A percentile compares a stretch with the other conserved stretches of the same genome.
phyloP scores from a whole-genome alignment of 345 rosid genomes.

The Cardamine resedifolia region DNA sequence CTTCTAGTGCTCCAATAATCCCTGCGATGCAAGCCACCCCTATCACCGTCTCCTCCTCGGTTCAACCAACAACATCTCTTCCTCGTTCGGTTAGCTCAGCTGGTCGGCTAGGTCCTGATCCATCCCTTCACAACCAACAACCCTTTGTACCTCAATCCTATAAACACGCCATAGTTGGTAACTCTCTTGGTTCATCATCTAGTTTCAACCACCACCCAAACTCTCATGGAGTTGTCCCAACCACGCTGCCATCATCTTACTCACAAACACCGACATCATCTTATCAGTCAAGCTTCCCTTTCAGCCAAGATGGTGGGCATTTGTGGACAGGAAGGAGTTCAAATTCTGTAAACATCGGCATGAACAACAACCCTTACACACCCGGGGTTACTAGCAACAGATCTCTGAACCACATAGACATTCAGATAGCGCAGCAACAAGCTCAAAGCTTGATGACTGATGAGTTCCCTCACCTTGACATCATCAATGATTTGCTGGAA shows the following conservation, averaged over 20 bases:
- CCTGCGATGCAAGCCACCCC: conserved; percentile 61
- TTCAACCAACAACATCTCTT: conserved; percentile 63
- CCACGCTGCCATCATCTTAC: conserved; percentile 44
- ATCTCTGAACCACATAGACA: conserved; percentile 16
- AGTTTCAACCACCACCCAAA: conserved; percentile 45
- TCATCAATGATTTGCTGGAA: conserved; percentile 92
- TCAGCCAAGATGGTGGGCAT: conserved; percentile 35
- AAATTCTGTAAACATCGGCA: conserved; percentile 19
- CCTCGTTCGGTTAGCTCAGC: conserved; percentile 84
- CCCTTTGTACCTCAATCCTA: conserved; percentile 71
- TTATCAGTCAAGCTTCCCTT: conserved; percentile 56
- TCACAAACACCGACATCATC: conserved; percentile 45
- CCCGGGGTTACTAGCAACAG: conserved; percentile 16
- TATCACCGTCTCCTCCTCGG: conserved; percentile 46
- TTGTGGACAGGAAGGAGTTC: conserved; percentile 54
- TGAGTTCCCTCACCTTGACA: conserved; percentile 96
- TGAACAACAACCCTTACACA: conserved; percentile 27
- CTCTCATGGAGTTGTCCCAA: conserved; percentile 54
- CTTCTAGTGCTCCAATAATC: conserved; percentile 82
- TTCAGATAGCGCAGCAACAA: conserved; percentile 54
- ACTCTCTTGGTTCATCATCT: conserved; percentile 51
- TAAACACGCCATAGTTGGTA: conserved; percentile 77
- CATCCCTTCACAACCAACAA: conserved; percentile 50
- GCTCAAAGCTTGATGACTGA: conserved; percentile 55
- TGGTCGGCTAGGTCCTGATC: conserved; percentile 72